Base-by-base conservation (phyloP, 805 yeast species). In the Candida cerambycidarum region DNA sequence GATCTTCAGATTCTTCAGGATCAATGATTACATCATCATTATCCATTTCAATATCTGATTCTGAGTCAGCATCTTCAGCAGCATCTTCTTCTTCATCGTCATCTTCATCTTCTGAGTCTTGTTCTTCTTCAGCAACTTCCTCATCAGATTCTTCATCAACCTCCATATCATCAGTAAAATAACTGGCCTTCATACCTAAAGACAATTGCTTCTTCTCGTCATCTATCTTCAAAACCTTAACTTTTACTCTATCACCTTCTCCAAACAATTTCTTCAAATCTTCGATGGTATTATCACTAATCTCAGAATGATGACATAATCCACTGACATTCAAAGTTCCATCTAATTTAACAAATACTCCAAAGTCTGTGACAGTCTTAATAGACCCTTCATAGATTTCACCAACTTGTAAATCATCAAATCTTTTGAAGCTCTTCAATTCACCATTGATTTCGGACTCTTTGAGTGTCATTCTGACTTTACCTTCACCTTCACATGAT, bases 121-220 rank as follows among this genome's bases (percentile, higher is more conserved):
- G 67, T 8, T 59, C 42, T 18, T 39, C 49, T 16, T 58, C 65
- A 11, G 44, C 50, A 2, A 53, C 62, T 9, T 57, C 68, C 7
- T 59, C 71, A 8, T 47, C 63, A 16, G 56, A 62, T 3, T 53
- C 61, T 8, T 53, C 57, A 18, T 59, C 65, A n/a, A 45, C 52
- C 10, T 33, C 47, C 15, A 56, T 63, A 15, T 57, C 70, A 13
- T 52, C 54, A 13, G 67, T 56, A 61, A 92, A 93, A 64, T 84
- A 89, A 3, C 96, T 86, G 2, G 97, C 97, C 69, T 89, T 92
- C 90, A 92, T 83, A 50, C 98, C 97, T 47, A 92, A 75, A 0
- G 96, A 82, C 15, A 92, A 58, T 58, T 85, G 90, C 47, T 82
- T 83, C 71, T 85, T 89, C 9, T 71, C 79, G 1, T 52, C 43